These are phyloP conservation scores for Fusarium irregulare DNA, from an alignment of 2,329 filamentous ascomycete genomes.

Conservation along the genomic window DNA sequence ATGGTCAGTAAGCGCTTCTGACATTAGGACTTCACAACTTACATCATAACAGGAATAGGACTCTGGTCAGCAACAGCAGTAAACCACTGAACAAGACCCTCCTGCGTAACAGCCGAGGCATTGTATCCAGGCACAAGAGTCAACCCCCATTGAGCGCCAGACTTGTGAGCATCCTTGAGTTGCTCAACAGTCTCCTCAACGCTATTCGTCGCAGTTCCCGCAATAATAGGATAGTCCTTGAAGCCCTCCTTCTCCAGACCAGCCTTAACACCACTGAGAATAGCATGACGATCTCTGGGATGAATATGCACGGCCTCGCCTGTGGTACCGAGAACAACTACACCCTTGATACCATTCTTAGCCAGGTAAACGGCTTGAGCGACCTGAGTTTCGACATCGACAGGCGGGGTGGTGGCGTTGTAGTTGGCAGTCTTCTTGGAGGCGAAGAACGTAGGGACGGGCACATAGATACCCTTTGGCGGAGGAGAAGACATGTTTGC, in stretches of 20 bases:
- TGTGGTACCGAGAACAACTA: conserved; percentile 72
- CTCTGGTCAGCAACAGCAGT: conserved; percentile 67
- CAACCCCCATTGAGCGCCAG: conserved; percentile 70
- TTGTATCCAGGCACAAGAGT: conserved; percentile 71
- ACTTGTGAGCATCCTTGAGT: conserved; percentile 65
- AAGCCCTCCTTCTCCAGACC: conserved; percentile 67
- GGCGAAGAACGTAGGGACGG: conserved; percentile 73
- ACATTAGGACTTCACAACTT: conserved; percentile 39
- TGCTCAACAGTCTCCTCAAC: conserved; percentile 70
- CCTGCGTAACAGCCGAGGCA: conserved; percentile 64
- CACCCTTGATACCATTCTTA: conserved; percentile 67
- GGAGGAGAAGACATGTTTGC: conserved; percentile 51
- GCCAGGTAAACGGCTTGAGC: conserved; percentile 70
- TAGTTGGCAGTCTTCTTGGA: conserved; percentile 55
- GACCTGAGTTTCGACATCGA: conserved; percentile 69
- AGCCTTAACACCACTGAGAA: conserved; percentile 66
- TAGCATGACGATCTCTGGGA: conserved; percentile 64
- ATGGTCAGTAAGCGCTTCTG: not conserved
- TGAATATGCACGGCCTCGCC: conserved; percentile 73
- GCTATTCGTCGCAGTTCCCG: conserved; percentile 70
- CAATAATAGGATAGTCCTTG: conserved; percentile 69
- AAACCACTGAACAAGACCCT: conserved; percentile 68
- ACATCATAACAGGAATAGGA: conserved; percentile 69
- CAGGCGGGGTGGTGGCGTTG: conserved; percentile 58
- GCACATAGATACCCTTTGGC: conserved; percentile 68